These are phyloP conservation scores for Verticillium alfalfae DNA, from an alignment of 2,329 filamentous ascomycete species.

Conservation along the genomic window DNA sequence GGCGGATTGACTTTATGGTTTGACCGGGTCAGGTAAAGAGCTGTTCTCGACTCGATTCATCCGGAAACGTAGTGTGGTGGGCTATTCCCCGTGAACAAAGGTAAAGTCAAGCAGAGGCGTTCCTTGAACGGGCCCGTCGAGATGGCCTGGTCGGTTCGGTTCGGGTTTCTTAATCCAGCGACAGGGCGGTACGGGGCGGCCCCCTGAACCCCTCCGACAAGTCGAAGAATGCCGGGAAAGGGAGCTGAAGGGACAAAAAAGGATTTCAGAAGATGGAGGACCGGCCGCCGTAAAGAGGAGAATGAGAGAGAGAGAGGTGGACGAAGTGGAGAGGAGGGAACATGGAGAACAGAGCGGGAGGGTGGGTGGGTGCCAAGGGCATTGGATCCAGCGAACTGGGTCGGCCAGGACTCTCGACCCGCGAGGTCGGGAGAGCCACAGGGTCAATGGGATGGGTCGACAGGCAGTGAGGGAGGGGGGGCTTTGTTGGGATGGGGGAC, in stretches of 20 bases:
- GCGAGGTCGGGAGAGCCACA: background rate
- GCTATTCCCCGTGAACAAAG: background rate
- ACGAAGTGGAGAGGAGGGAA: background rate
- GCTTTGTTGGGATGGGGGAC: background rate
- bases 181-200: too few relatives aligned
- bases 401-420: background rate
- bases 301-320: background rate
- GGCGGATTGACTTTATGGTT: background rate
- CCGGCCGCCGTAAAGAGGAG: background rate
- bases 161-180: too few relatives aligned
- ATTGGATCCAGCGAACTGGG: conserved; percentile 1
- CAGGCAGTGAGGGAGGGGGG: background rate
- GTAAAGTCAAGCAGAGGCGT: background rate
- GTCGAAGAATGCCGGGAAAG: background rate
- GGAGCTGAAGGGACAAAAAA: background rate
- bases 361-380: background rate
- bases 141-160: background rate
- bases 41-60: background rate
- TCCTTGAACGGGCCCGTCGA: background rate
- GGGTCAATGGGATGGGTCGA: background rate
- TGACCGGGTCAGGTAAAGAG: background rate
- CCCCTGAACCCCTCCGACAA: too few relatives aligned
- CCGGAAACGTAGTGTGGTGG: background rate
- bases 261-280: background rate
- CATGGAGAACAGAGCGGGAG: background rate